A percentile compares a stretch with the other conserved stretches of the same genome.
phyloP scores from a whole-genome alignment of 1,284 basidiomycete species.

The Sanghuangporus weigelae region DNA sequence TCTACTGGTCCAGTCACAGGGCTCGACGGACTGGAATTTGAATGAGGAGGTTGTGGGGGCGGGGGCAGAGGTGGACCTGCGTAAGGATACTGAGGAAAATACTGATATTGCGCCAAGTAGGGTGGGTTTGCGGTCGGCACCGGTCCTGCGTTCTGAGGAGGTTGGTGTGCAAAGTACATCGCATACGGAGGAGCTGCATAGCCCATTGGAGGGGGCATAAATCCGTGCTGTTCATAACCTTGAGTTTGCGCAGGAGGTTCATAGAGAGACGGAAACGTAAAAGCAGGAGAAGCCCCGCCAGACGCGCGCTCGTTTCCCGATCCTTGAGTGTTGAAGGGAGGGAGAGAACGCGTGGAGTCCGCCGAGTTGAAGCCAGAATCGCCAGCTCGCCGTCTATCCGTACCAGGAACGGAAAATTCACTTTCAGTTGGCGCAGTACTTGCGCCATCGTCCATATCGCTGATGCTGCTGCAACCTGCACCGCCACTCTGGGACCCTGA shows the following conservation, averaged over 20 bases:
- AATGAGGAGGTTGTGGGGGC: conserved; percentile 20
- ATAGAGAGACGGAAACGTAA: conserved; percentile 65
- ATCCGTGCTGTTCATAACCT: conserved; percentile 44
- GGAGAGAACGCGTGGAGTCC: conserved; percentile 51
- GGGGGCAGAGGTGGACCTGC: conserved; percentile 23
- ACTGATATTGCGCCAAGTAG: conserved; percentile 34
- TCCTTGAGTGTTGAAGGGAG: conserved; percentile 45
- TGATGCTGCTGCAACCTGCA: conserved; percentile 47
- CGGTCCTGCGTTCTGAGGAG: conserved; percentile 24
- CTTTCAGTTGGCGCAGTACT: conserved; percentile 73
- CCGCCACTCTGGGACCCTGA: conserved; percentile 57
- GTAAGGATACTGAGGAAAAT: conserved; percentile 34
- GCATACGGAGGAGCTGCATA: conserved; percentile 27
- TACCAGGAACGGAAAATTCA: conserved; percentile 65
- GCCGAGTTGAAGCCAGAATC: conserved; percentile 39
- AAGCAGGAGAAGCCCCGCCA: conserved; percentile 63
- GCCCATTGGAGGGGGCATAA: conserved; percentile 30
- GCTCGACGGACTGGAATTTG: conserved; percentile 31
- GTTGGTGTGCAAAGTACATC: conserved; percentile 27
- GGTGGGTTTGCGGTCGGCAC: conserved; percentile 30
- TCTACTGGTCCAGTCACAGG: conserved; percentile 29
- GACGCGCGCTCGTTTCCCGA: conserved; percentile 61
- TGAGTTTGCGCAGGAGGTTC: conserved; percentile 45
- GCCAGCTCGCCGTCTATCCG: conserved; percentile 38
- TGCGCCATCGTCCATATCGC: conserved; percentile 58